A percentile compares a stretch with the other conserved stretches of the same genome.
Conservation (phyloP, 805 yeast genomes). For the Metschnikowia koreensis region DNA sequence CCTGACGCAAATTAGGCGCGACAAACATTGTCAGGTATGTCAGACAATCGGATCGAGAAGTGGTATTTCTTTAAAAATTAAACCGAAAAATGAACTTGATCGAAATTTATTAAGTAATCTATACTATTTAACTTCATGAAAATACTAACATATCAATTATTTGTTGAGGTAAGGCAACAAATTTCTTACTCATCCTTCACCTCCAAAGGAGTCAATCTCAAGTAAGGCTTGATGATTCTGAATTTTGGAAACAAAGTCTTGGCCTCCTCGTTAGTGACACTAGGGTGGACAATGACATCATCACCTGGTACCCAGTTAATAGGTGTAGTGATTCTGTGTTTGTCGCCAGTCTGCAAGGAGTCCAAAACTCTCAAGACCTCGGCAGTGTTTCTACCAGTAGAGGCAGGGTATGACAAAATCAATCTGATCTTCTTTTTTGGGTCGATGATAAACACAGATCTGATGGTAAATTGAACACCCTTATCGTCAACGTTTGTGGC, state of each 20-base stretch:
- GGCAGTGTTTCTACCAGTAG: slow-evolving; percentile 90
- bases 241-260: slow-evolving; percentile 82
- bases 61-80: not conserved
- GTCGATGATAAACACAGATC: slow-evolving; percentile 90
- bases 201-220: slow-evolving; percentile 60
- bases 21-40: not conserved
- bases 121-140: not conserved
- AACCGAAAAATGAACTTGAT: not conserved
- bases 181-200: slow-evolving; percentile 19
- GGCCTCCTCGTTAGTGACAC: slow-evolving; percentile 67
- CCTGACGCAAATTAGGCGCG: not conserved
- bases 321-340: slow-evolving; percentile 83
- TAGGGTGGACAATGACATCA: slow-evolving; percentile 90
- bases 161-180: not conserved
- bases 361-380: slow-evolving; percentile 91
- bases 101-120: not conserved
- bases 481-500: slow-evolving; percentile 64
- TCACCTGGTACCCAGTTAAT: slow-evolving; percentile 88
- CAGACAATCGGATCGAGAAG: not conserved
- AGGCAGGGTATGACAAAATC: slow-evolving; percentile 86
- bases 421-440: slow-evolving; percentile 87
- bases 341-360: slow-evolving; percentile 82
- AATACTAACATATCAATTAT: not conserved
- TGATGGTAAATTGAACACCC: slow-evolving; percentile 81
- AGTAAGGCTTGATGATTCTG: slow-evolving; percentile 85